These are phyloP conservation scores for Cladosporium cucumerinum DNA, from an alignment of 2,329 filamentous ascomycete genomes.

Conservation along the genomic window DNA sequence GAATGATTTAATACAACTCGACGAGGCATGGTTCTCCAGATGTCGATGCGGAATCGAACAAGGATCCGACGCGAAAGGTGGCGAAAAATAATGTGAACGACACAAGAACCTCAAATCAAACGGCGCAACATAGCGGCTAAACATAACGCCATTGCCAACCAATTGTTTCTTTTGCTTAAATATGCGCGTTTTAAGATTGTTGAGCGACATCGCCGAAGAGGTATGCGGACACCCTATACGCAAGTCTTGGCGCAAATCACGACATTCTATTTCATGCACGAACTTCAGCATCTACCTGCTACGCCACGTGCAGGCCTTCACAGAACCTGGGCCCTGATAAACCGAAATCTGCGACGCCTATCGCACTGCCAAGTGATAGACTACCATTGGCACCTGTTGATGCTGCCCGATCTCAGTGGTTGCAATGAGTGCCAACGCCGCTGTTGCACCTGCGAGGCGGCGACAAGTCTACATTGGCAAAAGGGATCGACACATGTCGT, in stretches of 20 bases:
- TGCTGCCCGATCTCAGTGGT: neutral
- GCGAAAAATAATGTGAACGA: neutral
- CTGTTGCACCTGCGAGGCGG: neutral
- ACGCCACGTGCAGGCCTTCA: neutral
- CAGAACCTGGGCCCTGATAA: neutral
- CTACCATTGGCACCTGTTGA: neutral
- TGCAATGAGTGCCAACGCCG: neutral
- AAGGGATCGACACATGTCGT: neutral
- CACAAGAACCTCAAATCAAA: neutral
- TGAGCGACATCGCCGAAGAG: neutral
- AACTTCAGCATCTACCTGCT: neutral
- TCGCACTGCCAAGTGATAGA: conserved; percentile 7
- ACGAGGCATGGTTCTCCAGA: neutral
- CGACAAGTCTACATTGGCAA: neutral
- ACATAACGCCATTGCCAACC: neutral
- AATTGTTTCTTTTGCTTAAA: neutral
- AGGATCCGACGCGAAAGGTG: neutral
- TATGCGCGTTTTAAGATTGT: neutral
- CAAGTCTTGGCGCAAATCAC: conserved; percentile 12
- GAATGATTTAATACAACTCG: neutral
- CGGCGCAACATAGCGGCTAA: neutral
- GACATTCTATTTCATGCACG: neutral
- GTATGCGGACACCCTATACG: neutral
- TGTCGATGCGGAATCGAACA: neutral
- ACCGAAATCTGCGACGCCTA: neutral